phyloP scores from a whole-genome alignment of 805 yeast species.

The Hanseniaspora vineae region DNA sequence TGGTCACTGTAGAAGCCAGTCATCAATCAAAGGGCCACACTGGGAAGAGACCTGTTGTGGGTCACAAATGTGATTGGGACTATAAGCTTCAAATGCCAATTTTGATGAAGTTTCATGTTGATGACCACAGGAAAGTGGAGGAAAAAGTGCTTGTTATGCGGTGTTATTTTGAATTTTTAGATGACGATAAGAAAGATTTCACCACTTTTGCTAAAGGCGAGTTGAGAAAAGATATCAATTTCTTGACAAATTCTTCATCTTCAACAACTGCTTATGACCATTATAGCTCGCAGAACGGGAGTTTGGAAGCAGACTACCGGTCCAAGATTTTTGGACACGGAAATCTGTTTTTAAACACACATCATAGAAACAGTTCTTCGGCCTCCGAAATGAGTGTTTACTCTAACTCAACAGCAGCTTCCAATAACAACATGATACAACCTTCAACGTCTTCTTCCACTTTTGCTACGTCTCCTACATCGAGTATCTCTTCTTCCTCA shows the following conservation, averaged over 20 bases:
- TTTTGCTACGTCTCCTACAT: constrained; percentile 1
- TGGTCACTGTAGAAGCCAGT: constrained; percentile 1
- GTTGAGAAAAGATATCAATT: too few relatives aligned
- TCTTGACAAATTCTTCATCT: too few relatives aligned
- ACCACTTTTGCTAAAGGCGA: too few relatives aligned
- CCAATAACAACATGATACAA: background rate
- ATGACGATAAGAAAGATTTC: constrained; percentile 1
- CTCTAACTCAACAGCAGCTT: background rate
- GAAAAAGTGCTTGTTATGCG: constrained; percentile 28
- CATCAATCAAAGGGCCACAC: constrained; percentile 29
- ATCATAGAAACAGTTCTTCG: background rate
- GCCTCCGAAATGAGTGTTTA: background rate
- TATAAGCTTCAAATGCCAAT: constrained; percentile 25
- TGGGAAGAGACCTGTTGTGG: constrained; percentile 28
- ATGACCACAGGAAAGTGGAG: constrained; percentile 24
- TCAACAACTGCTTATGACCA: too few relatives aligned
- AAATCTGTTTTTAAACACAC: background rate
- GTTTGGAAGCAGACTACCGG: background rate
- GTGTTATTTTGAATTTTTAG: constrained; percentile 30
- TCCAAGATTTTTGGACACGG: background rate
- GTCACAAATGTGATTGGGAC: constrained; percentile 42
- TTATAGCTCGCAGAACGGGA: too few relatives aligned
- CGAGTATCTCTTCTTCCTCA: constrained; percentile 5
- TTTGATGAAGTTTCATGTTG: constrained; percentile 29
- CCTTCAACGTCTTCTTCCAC: constrained; percentile 2